phyloP scores from a whole-genome alignment of 2,329 filamentous ascomycete species.

The Exophiala alcalophila region DNA sequence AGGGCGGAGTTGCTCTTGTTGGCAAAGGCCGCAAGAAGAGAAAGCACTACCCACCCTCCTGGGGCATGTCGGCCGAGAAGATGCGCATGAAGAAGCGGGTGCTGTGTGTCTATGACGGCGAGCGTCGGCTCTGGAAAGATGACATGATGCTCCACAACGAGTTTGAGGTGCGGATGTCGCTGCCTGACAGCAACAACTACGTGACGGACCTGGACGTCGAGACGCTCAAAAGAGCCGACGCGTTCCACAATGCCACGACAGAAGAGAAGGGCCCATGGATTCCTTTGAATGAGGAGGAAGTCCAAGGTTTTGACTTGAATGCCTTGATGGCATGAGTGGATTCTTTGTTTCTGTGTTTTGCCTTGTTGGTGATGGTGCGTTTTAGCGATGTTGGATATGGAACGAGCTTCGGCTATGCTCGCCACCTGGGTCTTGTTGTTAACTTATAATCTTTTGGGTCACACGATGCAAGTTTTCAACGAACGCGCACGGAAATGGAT shows the following conservation, averaged over 20 bases:
- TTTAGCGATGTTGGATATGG: slow-evolving; percentile 21
- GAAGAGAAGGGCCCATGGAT: slow-evolving; percentile 87
- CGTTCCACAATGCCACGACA: slow-evolving; percentile 72
- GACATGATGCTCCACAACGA: slow-evolving; percentile 98
- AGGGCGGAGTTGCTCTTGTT: slow-evolving; percentile 62
- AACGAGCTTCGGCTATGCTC: background rate
- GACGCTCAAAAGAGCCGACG: slow-evolving; percentile 83
- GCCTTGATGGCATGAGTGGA: slow-evolving; percentile 28
- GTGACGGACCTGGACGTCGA: slow-evolving; percentile 91
- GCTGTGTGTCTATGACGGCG: slow-evolving; percentile 86
- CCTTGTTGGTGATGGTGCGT: slow-evolving; percentile 17
- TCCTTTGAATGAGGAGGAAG: slow-evolving; percentile 15
- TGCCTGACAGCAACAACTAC: slow-evolving; percentile 73
- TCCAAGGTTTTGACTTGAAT: slow-evolving; percentile 35
- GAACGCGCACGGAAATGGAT: slow-evolving; percentile 7
- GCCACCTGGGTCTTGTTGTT: slow-evolving; percentile 1
- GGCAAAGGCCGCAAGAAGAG: slow-evolving; percentile 78
- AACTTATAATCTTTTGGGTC: slow-evolving; percentile 9
- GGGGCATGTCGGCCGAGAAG: slow-evolving; percentile 87
- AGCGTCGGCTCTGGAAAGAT: slow-evolving; percentile 86
- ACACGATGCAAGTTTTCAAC: slow-evolving; percentile 4
- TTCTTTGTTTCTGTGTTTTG: slow-evolving; percentile 10
- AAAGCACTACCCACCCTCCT: slow-evolving; percentile 88
- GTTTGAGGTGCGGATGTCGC: slow-evolving; percentile 83
- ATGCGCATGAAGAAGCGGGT: slow-evolving; percentile 99